Base-by-base conservation (phyloP, 495 filamentous ascomycete genomes). In the Aspergillus wentii region DNA sequence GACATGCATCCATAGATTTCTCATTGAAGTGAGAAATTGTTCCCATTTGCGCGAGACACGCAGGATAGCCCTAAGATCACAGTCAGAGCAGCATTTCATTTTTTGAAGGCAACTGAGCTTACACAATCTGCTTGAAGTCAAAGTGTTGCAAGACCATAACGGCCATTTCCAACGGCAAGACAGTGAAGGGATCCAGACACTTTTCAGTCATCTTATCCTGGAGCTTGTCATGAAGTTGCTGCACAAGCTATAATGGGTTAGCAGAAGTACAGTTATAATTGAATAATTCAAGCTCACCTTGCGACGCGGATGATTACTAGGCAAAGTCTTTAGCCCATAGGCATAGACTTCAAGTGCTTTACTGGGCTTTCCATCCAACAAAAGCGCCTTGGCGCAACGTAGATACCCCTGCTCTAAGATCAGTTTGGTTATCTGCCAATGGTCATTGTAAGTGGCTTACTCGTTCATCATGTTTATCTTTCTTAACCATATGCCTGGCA, bases 341-440 rank as follows among this genome's bases (percentile, higher is more conserved):
- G 64, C 56, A 47, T 85, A 85, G 1, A 84, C 62, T n/a, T 70
- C 61, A 11, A 75, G 44, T 3, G 82, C 82, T 21, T 69, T 66
- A 4, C 70, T 59, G 5, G 58, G 51, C 40, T 71, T 80, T 3
- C 67, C 68, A 46, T 75, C 66, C 30, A 80, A 56, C 13, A 78
- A 56, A 5, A 86, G 65, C 3, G 79, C 59, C 44, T 80, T 79
- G 5, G 69, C 82, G 15, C 74, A 70, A n/a, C 80, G 75, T 9
- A 85, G 57, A 57, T 85, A 84, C 16, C 82, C 82, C 74, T 79
- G 22, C 11, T n/a, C n/a, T n/a, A n/a, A n/a, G n/a, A n/a, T n/a
- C n/a, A n/a, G n/a, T n/a, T n/a, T n/a, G n/a, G n/a, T n/a, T n/a
- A n/a, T n/a, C n/a, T n/a, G n/a, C n/a, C n/a, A n/a, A n/a, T n/a